phyloP scores from a whole-genome alignment of 441 rosid species.

The Biscutella laevigata region DNA sequence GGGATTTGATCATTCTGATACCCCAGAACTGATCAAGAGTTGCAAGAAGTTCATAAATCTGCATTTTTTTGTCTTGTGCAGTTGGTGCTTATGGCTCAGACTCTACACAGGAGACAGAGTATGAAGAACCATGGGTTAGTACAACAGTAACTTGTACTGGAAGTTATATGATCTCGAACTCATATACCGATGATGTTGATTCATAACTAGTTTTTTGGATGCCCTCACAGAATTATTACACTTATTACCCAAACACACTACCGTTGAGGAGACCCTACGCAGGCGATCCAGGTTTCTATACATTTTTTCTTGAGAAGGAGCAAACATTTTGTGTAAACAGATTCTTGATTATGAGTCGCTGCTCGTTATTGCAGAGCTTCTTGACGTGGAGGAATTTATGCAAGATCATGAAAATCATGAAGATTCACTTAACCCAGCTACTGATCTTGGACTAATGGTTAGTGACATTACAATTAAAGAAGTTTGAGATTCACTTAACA shows the following conservation, averaged over 20 bases:
- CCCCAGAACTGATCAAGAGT: too few species aligned
- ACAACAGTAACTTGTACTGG: not conserved
- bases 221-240: constrained; percentile 50
- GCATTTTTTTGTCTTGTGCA: constrained; percentile 19
- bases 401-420: constrained; percentile 26
- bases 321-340: not conserved
- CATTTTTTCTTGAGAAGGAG: not conserved
- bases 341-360: constrained; percentile 8
- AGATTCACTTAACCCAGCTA: constrained; percentile 31
- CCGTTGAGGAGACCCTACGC: constrained; percentile 68
- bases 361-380: constrained; percentile 35
- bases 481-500: not conserved
- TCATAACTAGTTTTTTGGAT: not conserved
- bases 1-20: too few species aligned
- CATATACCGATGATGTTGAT: not conserved
- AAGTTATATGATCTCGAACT: constrained; percentile 10
- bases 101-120: constrained; percentile 37
- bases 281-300: constrained; percentile 65
- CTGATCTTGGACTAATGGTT: constrained; percentile 42
- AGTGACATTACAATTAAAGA: constrained; percentile 21
- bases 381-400: constrained; percentile 51
- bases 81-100: constrained; percentile 34
- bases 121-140: constrained; percentile 78
- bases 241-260: constrained; percentile 64
- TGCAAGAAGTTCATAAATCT: too few species aligned